Evolutionary conservation across 768 basidiomycete species (phyloP), one percentile per base, ranked within the genome.

Genomic region (Amanita pseudoporphyria): DNA sequence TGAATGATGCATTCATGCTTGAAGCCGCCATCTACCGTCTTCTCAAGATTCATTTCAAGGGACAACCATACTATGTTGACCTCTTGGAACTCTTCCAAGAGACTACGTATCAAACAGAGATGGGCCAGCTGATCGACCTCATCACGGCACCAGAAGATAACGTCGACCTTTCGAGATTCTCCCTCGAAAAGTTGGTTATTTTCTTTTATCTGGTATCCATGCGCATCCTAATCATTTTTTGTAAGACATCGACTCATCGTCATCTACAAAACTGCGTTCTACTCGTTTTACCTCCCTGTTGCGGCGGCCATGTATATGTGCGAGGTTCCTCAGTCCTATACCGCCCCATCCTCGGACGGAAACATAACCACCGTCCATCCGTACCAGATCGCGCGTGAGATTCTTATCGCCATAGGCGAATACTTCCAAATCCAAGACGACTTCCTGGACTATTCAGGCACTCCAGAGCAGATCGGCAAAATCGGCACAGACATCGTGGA

Each of bases 361-460:
- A 38, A 42, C 3, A 9, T 42, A 51, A 70, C 53, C 56, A 67
- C 55, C 24, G 67, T 72, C 9, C 70, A 73, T 42, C 78, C 84
- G 3, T 95, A 88, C 72, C 76, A 82, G 37, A 63, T 80, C 55
- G 86, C 94, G 0, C 71, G 79, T 32, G 75, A 78, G 39, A 93
- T 99, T 63, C 79, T 98, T 36, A 69, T 98, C 48, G 89, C 89
- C 3, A 76, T 98, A 50, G 95, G 95, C 42, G 93, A 96, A 66
- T 99, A 98, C 70, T 98, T 98, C 82, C 95, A 99, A 68, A 77
- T 95, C 52, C 95, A 99, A 67, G 95, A 98, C 63, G 95, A 98
- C 68, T 97, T 84, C 68, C 79, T 98, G 58, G 96, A 99, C 66
- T 96, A 81, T 63, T 83, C 87, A 16, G 92, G 84, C 4, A 78